Percentiles rank a stretch among this genome's conserved stretches.
Evolutionary conservation across 352 stramenopile species (phyloP).

Genomic region (Pythium rhizo-oryzae): DNA sequence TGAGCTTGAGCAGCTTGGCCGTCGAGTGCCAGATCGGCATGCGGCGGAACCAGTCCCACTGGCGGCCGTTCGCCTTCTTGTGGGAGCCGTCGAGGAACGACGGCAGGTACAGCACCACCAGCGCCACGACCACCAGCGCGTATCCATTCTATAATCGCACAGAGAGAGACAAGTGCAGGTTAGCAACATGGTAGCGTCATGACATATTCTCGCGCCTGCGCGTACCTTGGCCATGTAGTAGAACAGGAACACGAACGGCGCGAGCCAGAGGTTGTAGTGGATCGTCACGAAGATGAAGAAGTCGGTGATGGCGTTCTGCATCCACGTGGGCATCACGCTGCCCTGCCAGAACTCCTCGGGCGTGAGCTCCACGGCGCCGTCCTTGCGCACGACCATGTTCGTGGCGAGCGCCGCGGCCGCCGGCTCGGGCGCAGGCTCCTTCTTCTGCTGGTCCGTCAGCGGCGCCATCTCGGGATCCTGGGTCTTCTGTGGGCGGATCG

Average conservation of each 20-base stretch:
- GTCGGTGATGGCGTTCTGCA: constrained; percentile 42
- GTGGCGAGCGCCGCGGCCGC: constrained; percentile 10
- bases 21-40: constrained; percentile 54
- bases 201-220: too few relatives aligned
- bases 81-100: constrained; percentile 64
- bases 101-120: constrained; percentile 63
- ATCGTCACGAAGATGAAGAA: constrained; percentile 65
- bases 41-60: constrained; percentile 53
- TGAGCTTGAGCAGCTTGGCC: constrained; percentile 50
- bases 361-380: constrained; percentile 42
- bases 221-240: constrained; percentile 70
- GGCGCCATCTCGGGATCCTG: background rate
- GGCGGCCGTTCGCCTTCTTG: constrained; percentile 50
- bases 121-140: constrained; percentile 47
- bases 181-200: too few relatives aligned
- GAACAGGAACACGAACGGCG: constrained; percentile 54
- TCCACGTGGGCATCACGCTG: constrained; percentile 46
- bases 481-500: background rate
- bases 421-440: constrained; percentile 1
- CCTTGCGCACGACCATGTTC: constrained; percentile 5
- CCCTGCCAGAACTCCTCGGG: constrained; percentile 50
- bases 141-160: constrained; percentile 70
- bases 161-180: too few relatives aligned
- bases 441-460: background rate
- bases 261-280: constrained; percentile 76